Base-by-base conservation (phyloP, 169 alveolate genomes). In the Babesia divergens region DNA sequence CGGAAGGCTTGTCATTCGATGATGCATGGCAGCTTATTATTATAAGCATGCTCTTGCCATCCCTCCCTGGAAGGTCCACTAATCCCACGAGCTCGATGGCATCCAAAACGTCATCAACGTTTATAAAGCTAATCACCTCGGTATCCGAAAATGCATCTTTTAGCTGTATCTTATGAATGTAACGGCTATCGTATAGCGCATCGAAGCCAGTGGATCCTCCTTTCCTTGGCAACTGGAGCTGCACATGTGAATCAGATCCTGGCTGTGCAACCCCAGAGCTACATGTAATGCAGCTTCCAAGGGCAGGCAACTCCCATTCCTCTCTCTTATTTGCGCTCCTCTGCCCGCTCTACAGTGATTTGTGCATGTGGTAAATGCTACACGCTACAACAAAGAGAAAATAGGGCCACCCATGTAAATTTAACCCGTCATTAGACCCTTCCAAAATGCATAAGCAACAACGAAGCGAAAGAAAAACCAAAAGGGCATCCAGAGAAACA, bases 241-340 rank as follows among this genome's bases (percentile, higher is more conserved):
- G 31, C 2, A 46, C 44, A 1, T 3, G 3, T 6, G 29, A 3
- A 11, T 26, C 49, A n/a, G 7, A 43, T 3, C 29, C 29, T 2
- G 24, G 35, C 3, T 46, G 2, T 3, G 6, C 42, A 7, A 32
- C n/a, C 22, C 29, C 29, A 1, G 16, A 9, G 58, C 24, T 32
- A 16, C 56, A 29, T 32, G 50, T 62, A 20, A 62, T 2, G 59
- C 72, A 62, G 40, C 72, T 62, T 35, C 34, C 72, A 32, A 31
- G 29, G 14, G 59, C 51, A 44, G 47, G 60, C 11, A 62, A 32
- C 44, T 62, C 60, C 72, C 72, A 62, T 6, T 18, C 13, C 22
- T 1, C 18, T 6, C 3, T 3, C 14, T 22, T 9, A 14, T 18
- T 58, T 0, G 54, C 26, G 0, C 16, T 6, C 52, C 42, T 58